Evolutionary conservation across 2,329 filamentous ascomycete genomes (phyloP).

Genomic region (Stylonectria norvegica): DNA sequence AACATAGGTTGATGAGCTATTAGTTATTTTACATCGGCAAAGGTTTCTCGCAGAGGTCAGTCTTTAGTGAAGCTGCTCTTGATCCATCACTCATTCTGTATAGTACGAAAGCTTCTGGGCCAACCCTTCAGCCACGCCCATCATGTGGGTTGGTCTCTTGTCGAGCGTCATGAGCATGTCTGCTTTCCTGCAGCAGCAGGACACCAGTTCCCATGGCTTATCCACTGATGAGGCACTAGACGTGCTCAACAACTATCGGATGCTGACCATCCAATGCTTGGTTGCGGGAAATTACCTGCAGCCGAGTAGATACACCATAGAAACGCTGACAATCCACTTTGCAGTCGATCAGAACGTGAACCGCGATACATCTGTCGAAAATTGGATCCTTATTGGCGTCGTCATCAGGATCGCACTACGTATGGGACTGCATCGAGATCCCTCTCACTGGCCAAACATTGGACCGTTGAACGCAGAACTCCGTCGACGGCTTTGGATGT

Average conservation of each 20-base stretch:
- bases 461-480: constrained; percentile 16
- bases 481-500: constrained; percentile 14
- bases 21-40: constrained; percentile 7
- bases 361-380: constrained; percentile 9
- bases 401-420: constrained; percentile 16
- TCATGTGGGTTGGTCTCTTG: constrained; percentile 7
- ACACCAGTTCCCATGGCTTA: background rate
- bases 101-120: constrained; percentile 8
- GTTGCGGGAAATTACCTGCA: constrained; percentile 16
- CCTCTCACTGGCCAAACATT: constrained; percentile 16
- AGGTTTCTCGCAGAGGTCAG: constrained; percentile 5
- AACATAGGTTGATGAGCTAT: background rate
- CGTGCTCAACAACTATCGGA: constrained; percentile 12
- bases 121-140: constrained; percentile 1
- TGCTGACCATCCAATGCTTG: constrained; percentile 16
- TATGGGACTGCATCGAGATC: constrained; percentile 17
- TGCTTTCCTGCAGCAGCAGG: constrained; percentile 3
- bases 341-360: constrained; percentile 14
- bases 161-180: constrained; percentile 8
- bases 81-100: background rate
- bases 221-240: background rate
- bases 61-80: no score
- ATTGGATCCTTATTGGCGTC: constrained; percentile 16
- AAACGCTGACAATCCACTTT: constrained; percentile 17
- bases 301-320: constrained; percentile 14